Evolutionary conservation across 441 rosid species (phyloP).

Genomic region (Hura crepitans): DNA sequence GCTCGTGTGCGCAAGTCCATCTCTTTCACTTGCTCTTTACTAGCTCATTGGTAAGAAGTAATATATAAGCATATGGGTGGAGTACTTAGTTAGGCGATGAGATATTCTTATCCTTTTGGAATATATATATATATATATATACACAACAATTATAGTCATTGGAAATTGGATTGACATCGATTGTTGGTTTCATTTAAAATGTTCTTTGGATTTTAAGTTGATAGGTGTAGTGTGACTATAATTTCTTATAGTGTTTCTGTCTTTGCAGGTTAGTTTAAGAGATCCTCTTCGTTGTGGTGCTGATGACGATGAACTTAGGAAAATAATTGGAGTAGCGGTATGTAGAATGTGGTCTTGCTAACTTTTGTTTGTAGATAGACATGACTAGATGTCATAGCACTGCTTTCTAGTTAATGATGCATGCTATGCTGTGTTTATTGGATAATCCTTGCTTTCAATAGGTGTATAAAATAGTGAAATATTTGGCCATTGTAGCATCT

Average conservation of each 20-base stretch:
- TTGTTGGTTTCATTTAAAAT: not conserved
- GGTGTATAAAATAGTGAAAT: not conserved
- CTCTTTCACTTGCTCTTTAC: no score
- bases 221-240: not conserved
- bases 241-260: conserved; percentile 7
- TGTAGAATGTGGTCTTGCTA: conserved; percentile 21
- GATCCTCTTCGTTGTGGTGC: conserved; percentile 82
- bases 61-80: no score
- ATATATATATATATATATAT: no score
- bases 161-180: not conserved
- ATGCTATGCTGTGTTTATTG: not conserved
- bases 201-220: not conserved
- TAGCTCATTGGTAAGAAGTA: no score
- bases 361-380: not conserved
- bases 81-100: no score
- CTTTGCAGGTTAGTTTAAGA: conserved; percentile 77
- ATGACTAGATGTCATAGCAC: not conserved
- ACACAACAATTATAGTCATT: not conserved
- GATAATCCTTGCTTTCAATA: conserved; percentile 2
- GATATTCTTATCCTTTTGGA: no score
- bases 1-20: no score
- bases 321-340: conserved; percentile 88
- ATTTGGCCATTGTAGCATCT: not conserved
- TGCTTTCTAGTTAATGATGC: not conserved
- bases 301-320: conserved; percentile 58